These are phyloP conservation scores for Dactylellina drechsleri DNA, from an alignment of 2,329 filamentous ascomycete species.

Conservation along the genomic window DNA sequence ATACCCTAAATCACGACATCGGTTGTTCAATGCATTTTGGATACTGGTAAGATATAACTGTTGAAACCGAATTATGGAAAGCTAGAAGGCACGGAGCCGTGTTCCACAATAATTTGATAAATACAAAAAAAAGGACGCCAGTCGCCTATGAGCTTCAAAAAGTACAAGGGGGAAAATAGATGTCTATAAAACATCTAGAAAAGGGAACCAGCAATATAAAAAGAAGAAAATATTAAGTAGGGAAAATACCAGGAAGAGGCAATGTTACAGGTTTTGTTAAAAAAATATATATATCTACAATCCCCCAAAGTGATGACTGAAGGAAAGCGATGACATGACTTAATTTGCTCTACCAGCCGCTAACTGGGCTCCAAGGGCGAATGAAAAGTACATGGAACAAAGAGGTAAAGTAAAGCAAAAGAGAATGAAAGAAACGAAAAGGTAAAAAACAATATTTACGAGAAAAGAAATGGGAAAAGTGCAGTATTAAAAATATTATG, in stretches of 20 bases:
- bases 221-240: background rate
- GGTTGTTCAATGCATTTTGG: slow-evolving; percentile 32
- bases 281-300: slow-evolving; percentile 55
- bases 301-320: slow-evolving; percentile 48
- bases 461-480: slow-evolving; percentile 56
- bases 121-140: slow-evolving; percentile 15
- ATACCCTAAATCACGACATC: slow-evolving; percentile 18
- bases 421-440: slow-evolving; percentile 50
- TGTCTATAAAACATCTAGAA: slow-evolving; percentile 15
- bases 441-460: slow-evolving; percentile 55
- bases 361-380: slow-evolving; percentile 39
- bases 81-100: slow-evolving; percentile 3
- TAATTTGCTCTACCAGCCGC: slow-evolving; percentile 13
- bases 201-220: slow-evolving; percentile 2
- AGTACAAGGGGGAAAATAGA: slow-evolving; percentile 8
- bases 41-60: slow-evolving; percentile 19
- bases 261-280: slow-evolving; percentile 11
- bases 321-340: slow-evolving; percentile 11
- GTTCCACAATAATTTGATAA: slow-evolving; percentile 1
- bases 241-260: slow-evolving; percentile 4
- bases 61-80: slow-evolving; percentile 12
- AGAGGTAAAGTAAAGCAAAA: slow-evolving; percentile 27
- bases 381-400: slow-evolving; percentile 26
- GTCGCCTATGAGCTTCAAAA: slow-evolving; percentile 16
- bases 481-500: slow-evolving; percentile 46